These are phyloP conservation scores for Ustilago hordei DNA, from an alignment of 1,284 basidiomycete species.

Conservation along the genomic window DNA sequence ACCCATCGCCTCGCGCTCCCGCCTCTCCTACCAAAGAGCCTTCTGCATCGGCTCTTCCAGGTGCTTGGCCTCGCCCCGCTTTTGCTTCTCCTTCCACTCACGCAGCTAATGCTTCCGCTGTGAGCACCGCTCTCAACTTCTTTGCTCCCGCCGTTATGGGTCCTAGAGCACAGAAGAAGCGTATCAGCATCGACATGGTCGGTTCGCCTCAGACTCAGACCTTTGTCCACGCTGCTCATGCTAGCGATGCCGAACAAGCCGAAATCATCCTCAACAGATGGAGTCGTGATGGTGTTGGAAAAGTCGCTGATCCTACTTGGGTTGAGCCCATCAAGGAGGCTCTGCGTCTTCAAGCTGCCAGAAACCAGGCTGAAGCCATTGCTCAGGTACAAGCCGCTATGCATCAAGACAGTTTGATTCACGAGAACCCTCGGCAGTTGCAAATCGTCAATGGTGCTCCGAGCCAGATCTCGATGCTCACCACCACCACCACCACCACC, in stretches of 20 bases:
- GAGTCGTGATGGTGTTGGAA: conserved; percentile 90
- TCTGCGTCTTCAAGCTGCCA: conserved; percentile 75
- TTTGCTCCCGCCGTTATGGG: conserved; percentile 44
- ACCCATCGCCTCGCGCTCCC: conserved; percentile 21
- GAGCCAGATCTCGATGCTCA: conserved; percentile 50
- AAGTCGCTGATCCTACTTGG: conserved; percentile 76
- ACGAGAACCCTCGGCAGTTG: conserved; percentile 57
- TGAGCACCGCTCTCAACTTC: conserved; percentile 46
- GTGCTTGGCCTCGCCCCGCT: conserved; percentile 38
- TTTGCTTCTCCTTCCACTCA: conserved; percentile 37
- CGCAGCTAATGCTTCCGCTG: conserved; percentile 38
- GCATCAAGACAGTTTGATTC: conserved; percentile 72
- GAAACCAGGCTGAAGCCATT: conserved; percentile 82
- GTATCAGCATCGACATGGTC: conserved; percentile 65
- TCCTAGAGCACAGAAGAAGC: conserved; percentile 59
- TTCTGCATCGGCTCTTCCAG: conserved; percentile 31
- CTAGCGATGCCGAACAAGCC: conserved; percentile 90
- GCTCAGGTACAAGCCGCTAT: conserved; percentile 76
- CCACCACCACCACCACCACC: conserved; percentile 56
- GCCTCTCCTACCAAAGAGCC: conserved; percentile 22
- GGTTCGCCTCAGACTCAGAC: conserved; percentile 53
- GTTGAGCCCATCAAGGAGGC: conserved; percentile 88
- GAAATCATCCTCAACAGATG: conserved; percentile 88
- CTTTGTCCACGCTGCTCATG: conserved; percentile 83
- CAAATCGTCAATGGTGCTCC: conserved; percentile 64